phyloP scores from a whole-genome alignment of 805 yeast genomes.

The Schwanniomyces polymorphus region DNA sequence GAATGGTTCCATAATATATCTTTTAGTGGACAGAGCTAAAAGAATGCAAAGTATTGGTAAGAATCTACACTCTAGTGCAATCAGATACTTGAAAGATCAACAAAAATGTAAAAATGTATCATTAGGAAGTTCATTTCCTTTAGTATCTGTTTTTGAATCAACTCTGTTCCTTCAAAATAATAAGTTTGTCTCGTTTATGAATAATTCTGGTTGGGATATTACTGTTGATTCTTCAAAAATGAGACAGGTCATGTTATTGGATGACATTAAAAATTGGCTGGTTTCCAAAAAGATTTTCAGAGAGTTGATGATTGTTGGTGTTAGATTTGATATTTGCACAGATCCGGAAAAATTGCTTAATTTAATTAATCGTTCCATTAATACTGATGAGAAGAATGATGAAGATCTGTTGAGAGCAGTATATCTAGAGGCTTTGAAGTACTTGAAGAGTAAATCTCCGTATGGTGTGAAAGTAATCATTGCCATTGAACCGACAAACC shows the following conservation, averaged over 20 bases:
- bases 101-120: constrained; percentile 37
- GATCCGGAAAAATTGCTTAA: constrained; percentile 41
- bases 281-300: constrained; percentile 55
- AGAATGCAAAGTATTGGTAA: constrained; percentile 56
- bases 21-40: constrained; percentile 54
- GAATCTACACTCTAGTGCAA: constrained; percentile 52
- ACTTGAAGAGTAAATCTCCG: constrained; percentile 22
- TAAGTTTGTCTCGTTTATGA: constrained; percentile 31
- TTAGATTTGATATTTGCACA: constrained; percentile 55
- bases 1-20: constrained; percentile 44
- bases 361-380: constrained; percentile 30
- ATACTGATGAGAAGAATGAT: background rate
- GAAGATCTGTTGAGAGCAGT: constrained; percentile 24
- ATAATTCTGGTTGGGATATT: constrained; percentile 42
- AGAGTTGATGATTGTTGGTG: constrained; percentile 57
- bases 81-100: constrained; percentile 48
- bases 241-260: constrained; percentile 40
- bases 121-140: constrained; percentile 50
- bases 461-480: constrained; percentile 47
- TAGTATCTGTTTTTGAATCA: constrained; percentile 26
- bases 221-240: constrained; percentile 12
- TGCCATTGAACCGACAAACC: constrained; percentile 54
- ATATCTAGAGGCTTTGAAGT: constrained; percentile 37
- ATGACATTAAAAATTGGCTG: constrained; percentile 46
- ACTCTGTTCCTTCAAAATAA: constrained; percentile 14